Evolutionary conservation across 2,329 filamentous ascomycete species (phyloP).

Genomic region (Pseudopithomyces chartarum): DNA sequence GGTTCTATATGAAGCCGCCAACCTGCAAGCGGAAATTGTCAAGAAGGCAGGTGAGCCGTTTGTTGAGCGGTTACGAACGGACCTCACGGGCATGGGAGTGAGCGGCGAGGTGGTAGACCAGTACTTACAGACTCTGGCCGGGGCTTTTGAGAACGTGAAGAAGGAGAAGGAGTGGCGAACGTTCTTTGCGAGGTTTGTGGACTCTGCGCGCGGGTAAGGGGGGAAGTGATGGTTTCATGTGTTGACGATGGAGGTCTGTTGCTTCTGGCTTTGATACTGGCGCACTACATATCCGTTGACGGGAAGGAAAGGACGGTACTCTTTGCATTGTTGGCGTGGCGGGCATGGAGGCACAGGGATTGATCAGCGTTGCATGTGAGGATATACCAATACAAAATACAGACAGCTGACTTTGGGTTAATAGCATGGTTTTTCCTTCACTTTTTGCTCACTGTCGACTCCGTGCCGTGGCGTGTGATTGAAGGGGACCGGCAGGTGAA

Average conservation of each 20-base stretch:
- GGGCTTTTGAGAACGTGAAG: slow-evolving; percentile 38
- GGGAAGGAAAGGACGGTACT: not conserved
- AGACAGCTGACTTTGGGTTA: not conserved
- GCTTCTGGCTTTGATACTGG: not conserved
- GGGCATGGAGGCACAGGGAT: not conserved
- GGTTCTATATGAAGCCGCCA: slow-evolving; percentile 85
- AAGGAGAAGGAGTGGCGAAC: slow-evolving; percentile 52
- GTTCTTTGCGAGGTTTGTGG: slow-evolving; percentile 52
- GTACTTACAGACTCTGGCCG: slow-evolving; percentile 60
- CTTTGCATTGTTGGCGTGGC: slow-evolving; percentile 3
- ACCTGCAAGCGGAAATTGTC: slow-evolving; percentile 86
- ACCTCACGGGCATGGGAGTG: slow-evolving; percentile 70
- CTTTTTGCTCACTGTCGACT: no score
- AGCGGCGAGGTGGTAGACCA: slow-evolving; percentile 67
- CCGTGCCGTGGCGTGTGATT: no score
- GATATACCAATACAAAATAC: slow-evolving; percentile 6
- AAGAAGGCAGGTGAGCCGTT: slow-evolving; percentile 86
- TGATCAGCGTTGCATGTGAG: not conserved
- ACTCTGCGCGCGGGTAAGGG: slow-evolving; percentile 24
- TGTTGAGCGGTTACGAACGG: slow-evolving; percentile 68
- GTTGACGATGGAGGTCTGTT: not conserved
- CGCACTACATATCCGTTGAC: not conserved
- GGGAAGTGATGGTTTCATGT: not conserved
- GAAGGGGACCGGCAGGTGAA: no score
- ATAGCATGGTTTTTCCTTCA: no score